Evolutionary conservation across 306 rosid genomes (phyloP).

Genomic region (Begonia fuchsioides): DNA sequence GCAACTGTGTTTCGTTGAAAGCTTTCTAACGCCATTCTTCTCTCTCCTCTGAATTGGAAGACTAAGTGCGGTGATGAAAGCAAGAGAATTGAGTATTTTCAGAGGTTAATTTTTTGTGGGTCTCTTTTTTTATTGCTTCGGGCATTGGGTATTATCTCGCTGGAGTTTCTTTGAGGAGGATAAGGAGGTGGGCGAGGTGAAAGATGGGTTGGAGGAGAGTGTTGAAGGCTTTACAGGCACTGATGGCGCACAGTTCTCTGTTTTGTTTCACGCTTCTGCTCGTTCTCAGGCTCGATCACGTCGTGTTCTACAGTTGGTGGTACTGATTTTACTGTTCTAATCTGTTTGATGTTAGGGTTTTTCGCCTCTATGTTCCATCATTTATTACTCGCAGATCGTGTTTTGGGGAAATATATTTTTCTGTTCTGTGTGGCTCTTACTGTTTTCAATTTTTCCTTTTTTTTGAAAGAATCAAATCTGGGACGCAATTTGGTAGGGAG

Average conservation of each 20-base stretch:
- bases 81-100: neutral
- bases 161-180: neutral
- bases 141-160: neutral
- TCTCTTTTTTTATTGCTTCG: conserved; percentile 4
- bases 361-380: neutral
- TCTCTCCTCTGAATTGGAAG: conserved; percentile 1
- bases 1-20: neutral
- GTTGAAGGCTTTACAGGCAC: conserved; percentile 73
- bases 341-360: neutral
- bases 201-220: conserved; percentile 84
- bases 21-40: neutral
- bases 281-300: conserved; percentile 80
- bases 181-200: conserved; percentile 2
- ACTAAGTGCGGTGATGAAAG: neutral
- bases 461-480: no score
- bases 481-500: no score
- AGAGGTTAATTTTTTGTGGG: neutral
- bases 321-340: conserved; percentile 20
- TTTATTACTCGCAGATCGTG: conserved; percentile 4
- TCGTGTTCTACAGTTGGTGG: conserved; percentile 78
- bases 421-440: neutral
- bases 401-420: neutral
- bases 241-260: conserved; percentile 63
- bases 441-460: neutral
- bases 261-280: conserved; percentile 73